Evolutionary conservation across 148 eudicot genomes (phyloP).

Genomic region (Rhododendron henanense): DNA sequence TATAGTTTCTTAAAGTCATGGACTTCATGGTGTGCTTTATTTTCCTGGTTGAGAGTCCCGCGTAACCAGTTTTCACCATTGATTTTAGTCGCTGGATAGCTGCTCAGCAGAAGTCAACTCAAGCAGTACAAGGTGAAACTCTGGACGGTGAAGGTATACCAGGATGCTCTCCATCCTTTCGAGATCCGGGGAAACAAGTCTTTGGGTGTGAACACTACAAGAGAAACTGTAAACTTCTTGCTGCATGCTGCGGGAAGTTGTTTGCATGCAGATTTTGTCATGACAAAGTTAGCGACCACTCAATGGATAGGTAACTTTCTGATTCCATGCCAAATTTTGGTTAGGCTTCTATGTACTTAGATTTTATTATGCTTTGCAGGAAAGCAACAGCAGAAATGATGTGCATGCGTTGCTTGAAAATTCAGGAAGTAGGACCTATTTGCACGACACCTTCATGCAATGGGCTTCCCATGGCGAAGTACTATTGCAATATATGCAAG

Average conservation of each 20-base stretch:
- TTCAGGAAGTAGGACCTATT: slow-evolving; percentile 76
- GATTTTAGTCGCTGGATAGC: slow-evolving; percentile 84
- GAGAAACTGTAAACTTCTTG: slow-evolving; percentile 88
- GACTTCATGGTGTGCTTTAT: background rate
- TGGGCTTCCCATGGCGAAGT: slow-evolving; percentile 75
- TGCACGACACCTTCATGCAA: slow-evolving; percentile 82
- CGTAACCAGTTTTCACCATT: background rate
- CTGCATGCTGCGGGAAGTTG: slow-evolving; percentile 84
- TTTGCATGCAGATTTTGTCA: slow-evolving; percentile 84
- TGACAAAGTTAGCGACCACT: slow-evolving; percentile 92
- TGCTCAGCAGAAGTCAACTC: slow-evolving; percentile 74
- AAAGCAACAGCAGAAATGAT: slow-evolving; percentile 92
- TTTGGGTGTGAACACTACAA: slow-evolving; percentile 95
- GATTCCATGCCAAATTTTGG: background rate
- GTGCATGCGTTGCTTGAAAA: slow-evolving; percentile 88
- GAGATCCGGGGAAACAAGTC: slow-evolving; percentile 54
- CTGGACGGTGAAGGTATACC: slow-evolving; percentile 45
- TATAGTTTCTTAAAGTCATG: background rate
- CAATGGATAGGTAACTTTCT: slow-evolving; percentile 73
- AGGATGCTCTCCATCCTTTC: slow-evolving; percentile 74
- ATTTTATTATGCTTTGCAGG: slow-evolving; percentile 35
- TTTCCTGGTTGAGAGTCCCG: background rate
- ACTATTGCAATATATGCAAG: slow-evolving; percentile 86
- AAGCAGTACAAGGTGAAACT: slow-evolving; percentile 42
- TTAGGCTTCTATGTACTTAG: background rate